These are phyloP conservation scores for Phaeoacremonium minimum DNA, from an alignment of 2,329 filamentous ascomycete genomes.

Conservation along the genomic window DNA sequence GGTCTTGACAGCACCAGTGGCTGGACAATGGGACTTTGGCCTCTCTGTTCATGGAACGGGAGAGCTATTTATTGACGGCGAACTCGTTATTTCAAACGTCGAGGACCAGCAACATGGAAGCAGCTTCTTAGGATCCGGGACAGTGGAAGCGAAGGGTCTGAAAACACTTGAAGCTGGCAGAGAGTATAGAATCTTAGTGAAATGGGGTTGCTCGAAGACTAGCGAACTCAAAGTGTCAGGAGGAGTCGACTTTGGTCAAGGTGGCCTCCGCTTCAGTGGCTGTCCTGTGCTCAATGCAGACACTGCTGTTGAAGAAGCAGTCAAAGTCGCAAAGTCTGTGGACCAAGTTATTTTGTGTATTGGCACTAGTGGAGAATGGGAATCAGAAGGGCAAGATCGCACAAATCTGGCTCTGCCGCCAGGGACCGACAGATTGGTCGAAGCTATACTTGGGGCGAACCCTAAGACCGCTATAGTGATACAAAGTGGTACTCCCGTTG, in stretches of 20 bases:
- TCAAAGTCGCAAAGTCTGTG: conserved; percentile 46
- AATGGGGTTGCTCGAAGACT: conserved; percentile 20
- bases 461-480: conserved; percentile 56
- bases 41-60: conserved; percentile 28
- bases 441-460: conserved; percentile 49
- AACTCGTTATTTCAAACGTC: conserved; percentile 24
- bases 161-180: conserved; percentile 18
- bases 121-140: conserved; percentile 30
- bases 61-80: conserved; percentile 24
- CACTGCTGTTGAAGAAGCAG: conserved; percentile 31
- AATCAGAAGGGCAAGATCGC: conserved; percentile 24
- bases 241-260: conserved; percentile 21
- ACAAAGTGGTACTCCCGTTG: conserved; percentile 56
- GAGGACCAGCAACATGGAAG: conserved; percentile 26
- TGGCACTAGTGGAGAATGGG: conserved; percentile 45
- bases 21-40: conserved; percentile 23
- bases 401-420: conserved; percentile 17
- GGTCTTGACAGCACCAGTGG: conserved; percentile 12
- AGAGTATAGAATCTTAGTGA: conserved; percentile 23
- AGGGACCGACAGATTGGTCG: conserved; percentile 31
- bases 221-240: conserved; percentile 18
- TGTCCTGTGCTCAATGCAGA: conserved; percentile 13
- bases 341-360: conserved; percentile 58
- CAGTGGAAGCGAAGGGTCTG: conserved; percentile 21
- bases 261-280: conserved; percentile 19